These are phyloP conservation scores for Auxenochlorella pyrenoidosa DNA, from an alignment of 139 green algal species.

Conservation along the genomic window DNA sequence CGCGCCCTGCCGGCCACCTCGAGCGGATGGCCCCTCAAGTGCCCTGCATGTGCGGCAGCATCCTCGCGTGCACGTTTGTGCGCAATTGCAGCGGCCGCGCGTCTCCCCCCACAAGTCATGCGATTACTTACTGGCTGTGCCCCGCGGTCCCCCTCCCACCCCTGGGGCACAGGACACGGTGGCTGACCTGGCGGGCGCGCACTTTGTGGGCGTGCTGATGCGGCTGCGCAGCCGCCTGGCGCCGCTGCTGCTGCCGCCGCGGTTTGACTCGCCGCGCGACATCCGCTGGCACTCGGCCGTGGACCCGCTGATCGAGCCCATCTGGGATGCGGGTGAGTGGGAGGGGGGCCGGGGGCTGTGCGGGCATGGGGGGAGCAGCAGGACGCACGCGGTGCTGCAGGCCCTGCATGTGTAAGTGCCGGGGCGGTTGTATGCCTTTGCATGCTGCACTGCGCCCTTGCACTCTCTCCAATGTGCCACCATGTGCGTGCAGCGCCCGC, in stretches of 20 bases:
- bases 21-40: too few relatives aligned
- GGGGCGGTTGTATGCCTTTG: background rate
- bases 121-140: background rate
- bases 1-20: too few relatives aligned
- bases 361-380: background rate
- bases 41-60: too few relatives aligned
- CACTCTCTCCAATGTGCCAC: too few relatives aligned
- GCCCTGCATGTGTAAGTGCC: background rate
- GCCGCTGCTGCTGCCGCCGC: slow-evolving; percentile 59
- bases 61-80: too few relatives aligned
- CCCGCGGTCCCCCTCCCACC: background rate
- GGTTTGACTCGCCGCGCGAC: slow-evolving; percentile 46
- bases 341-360: background rate
- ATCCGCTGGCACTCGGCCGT: slow-evolving; percentile 57
- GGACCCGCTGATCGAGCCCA: background rate
- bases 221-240: slow-evolving; percentile 38
- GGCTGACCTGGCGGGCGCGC: slow-evolving; percentile 37
- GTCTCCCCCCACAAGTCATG: too few relatives aligned
- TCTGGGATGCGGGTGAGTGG: slow-evolving; percentile 45
- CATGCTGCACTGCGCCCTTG: background rate
- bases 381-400: too few relatives aligned
- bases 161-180: slow-evolving; percentile 27
- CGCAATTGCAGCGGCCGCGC: background rate
- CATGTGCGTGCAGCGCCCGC: background rate
- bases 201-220: slow-evolving; percentile 53